A percentile compares a stretch with the other conserved stretches of the same genome.
Evolutionary conservation across 2,329 filamentous ascomycete genomes (phyloP).

Genomic region (Fusarium pseudonygamai): DNA sequence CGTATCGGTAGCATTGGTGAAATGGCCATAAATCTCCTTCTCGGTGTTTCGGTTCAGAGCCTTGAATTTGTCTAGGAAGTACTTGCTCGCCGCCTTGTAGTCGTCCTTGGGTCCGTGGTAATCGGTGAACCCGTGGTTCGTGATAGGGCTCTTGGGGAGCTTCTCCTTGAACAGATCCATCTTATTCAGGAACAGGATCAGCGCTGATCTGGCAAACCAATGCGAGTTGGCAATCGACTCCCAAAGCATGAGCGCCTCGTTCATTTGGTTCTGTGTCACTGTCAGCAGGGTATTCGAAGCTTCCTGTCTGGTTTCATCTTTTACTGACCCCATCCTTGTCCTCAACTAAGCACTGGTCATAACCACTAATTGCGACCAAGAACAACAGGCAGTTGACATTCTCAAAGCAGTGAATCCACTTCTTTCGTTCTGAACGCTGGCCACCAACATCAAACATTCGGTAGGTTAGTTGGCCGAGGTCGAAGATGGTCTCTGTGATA

Average conservation of each 20-base stretch:
- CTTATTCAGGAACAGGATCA: slow-evolving; percentile 89
- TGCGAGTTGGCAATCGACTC: slow-evolving; percentile 87
- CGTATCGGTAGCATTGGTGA: slow-evolving; percentile 71
- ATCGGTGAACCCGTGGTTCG: slow-evolving; percentile 79
- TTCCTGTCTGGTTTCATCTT: not conserved
- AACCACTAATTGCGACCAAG: slow-evolving; percentile 93
- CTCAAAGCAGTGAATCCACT: slow-evolving; percentile 97
- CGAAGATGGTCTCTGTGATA: slow-evolving; percentile 95
- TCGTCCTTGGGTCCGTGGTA: slow-evolving; percentile 77
- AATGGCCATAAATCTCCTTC: slow-evolving; percentile 71
- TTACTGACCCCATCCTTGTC: slow-evolving; percentile 89
- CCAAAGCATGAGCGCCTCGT: slow-evolving; percentile 87
- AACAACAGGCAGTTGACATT: slow-evolving; percentile 93
- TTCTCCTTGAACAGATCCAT: slow-evolving; percentile 87
- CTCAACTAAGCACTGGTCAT: slow-evolving; percentile 95
- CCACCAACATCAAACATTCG: slow-evolving; percentile 97
- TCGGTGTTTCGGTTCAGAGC: slow-evolving; percentile 76
- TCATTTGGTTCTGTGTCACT: slow-evolving; percentile 82
- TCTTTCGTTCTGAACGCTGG: slow-evolving; percentile 92
- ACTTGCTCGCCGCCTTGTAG: slow-evolving; percentile 79
- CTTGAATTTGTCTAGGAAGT: slow-evolving; percentile 84
- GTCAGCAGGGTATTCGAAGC: slow-evolving; percentile 15
- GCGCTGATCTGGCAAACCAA: slow-evolving; percentile 84
- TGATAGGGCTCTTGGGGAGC: slow-evolving; percentile 74
- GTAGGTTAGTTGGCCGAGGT: slow-evolving; percentile 90